Conservation (phyloP, 78 protist genomes). For the Speleostelium caveatum region DNA sequence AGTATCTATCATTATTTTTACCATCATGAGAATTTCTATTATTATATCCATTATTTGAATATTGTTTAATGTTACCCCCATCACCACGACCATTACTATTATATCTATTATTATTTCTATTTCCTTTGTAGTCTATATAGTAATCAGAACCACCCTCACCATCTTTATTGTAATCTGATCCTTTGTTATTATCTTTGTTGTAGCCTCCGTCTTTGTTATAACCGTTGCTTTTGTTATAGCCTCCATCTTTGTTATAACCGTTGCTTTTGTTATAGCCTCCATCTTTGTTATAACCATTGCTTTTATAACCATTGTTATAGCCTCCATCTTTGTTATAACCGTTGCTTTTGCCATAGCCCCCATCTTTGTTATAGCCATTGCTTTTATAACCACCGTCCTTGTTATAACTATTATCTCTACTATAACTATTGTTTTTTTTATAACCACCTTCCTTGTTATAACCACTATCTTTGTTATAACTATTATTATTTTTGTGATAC, state of each 20-base stretch:
- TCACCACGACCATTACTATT: not conserved
- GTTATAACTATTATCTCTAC: not conserved
- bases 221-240: not conserved
- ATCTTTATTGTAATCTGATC: not conserved
- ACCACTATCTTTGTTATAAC: not conserved
- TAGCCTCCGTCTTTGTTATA: not conserved
- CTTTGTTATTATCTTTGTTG: not conserved
- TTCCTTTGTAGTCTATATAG: not conserved
- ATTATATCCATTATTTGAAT: not conserved
- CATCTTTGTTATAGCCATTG: not conserved
- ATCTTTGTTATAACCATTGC: not conserved
- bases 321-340: not conserved
- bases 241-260: not conserved
- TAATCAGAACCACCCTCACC: not conserved
- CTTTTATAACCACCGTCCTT: not conserved
- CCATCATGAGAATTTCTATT: not conserved
- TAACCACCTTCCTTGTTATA: not conserved
- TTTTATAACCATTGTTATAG: too few species aligned
- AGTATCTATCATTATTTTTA: not conserved
- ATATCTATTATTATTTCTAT: not conserved
- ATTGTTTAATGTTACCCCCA: not conserved
- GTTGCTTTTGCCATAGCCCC: not conserved
- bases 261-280: not conserved
- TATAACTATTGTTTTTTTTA: slow-evolving; percentile 2
- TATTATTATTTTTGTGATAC: too few species aligned